Conservation (phyloP, 129 eudicot genomes). For the Tagetes patula region DNA sequence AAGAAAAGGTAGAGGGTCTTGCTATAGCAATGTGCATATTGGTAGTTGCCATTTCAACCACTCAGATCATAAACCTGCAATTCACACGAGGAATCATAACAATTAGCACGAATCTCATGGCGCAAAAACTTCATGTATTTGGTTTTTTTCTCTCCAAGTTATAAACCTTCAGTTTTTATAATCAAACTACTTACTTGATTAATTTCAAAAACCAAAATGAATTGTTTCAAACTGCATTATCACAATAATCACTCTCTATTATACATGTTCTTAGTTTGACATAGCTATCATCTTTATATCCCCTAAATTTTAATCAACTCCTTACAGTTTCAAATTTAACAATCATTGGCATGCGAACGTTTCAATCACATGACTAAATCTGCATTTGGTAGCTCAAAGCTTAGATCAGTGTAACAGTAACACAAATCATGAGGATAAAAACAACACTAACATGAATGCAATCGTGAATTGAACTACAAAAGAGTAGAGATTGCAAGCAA, state of each 20-base stretch:
- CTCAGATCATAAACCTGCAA: conserved; percentile 12
- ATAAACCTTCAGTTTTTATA: conserved; percentile 26
- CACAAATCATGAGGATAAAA: background rate
- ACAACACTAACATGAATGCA: background rate
- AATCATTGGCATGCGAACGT: background rate
- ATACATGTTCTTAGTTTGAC: background rate
- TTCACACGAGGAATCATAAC: background rate
- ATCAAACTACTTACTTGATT: conserved; percentile 40
- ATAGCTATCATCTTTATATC: conserved; percentile 26
- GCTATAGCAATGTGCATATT: conserved; percentile 37
- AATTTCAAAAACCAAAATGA: background rate
- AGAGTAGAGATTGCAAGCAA: background rate
- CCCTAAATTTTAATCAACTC: conserved; percentile 49
- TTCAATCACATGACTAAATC: background rate
- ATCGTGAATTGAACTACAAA: background rate
- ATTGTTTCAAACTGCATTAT: background rate
- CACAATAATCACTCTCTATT: background rate
- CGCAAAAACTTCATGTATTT: background rate
- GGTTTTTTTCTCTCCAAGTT: background rate
- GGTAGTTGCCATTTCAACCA: conserved; percentile 31
- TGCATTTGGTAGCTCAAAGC: background rate
- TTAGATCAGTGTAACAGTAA: background rate
- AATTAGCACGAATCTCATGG: background rate
- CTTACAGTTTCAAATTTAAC: background rate
- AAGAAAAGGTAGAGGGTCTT: conserved; percentile 34